Evolutionary conservation across 148 eudicot genomes (phyloP).

Genomic region (Polygonum aviculare): DNA sequence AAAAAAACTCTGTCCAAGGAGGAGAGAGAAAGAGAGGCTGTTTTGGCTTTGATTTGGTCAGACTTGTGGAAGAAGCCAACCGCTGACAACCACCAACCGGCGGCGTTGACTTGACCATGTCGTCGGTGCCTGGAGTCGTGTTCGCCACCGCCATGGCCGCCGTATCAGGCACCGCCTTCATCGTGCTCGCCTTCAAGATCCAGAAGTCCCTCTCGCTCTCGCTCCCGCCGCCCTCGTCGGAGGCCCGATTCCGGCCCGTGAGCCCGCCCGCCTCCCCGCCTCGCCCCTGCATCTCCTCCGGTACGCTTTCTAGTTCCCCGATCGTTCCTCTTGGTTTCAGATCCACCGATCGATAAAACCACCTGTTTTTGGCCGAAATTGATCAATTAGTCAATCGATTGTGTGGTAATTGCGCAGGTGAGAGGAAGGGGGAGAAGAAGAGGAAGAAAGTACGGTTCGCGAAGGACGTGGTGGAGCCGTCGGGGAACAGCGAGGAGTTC

Average conservation of each 20-base stretch:
- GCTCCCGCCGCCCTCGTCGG: neutral
- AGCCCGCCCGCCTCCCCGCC: conserved; percentile 24
- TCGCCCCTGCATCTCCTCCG: conserved; percentile 69
- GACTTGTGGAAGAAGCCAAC: neutral
- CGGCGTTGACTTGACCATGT: conserved; percentile 3
- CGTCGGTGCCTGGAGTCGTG: conserved; percentile 19
- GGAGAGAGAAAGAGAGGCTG: neutral
- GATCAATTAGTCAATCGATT: neutral
- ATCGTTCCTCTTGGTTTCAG: neutral
- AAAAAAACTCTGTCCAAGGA: neutral
- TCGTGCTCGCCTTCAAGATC: conserved; percentile 44
- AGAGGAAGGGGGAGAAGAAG: conserved; percentile 33
- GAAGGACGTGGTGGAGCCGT: conserved; percentile 77
- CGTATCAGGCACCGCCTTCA: conserved; percentile 56
- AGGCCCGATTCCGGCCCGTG: conserved; percentile 16
- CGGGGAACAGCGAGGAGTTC: conserved; percentile 53
- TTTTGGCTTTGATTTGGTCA: neutral
- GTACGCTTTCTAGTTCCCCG: conserved; percentile 12
- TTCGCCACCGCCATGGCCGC: conserved; percentile 89
- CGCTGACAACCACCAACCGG: neutral
- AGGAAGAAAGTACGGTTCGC: conserved; percentile 85
- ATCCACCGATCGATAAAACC: neutral
- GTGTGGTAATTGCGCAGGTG: neutral
- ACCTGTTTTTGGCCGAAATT: neutral
- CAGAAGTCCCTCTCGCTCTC: conserved; percentile 30